Conservation (phyloP, 306 rosid species). For the Alnus glutinosa region DNA sequence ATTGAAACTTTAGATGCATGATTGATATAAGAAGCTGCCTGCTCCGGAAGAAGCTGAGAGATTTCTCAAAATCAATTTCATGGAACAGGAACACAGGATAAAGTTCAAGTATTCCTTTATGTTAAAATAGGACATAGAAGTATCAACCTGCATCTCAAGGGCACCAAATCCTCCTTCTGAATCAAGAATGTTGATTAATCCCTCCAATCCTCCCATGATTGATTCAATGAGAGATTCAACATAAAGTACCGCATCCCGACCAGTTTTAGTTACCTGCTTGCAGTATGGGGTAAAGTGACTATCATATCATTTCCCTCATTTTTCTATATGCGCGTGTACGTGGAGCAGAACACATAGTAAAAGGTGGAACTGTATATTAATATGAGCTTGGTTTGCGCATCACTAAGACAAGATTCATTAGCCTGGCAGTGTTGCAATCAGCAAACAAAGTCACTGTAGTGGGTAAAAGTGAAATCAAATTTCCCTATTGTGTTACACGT, state of each 20-base stretch:
- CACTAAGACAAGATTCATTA: conserved; percentile 19
- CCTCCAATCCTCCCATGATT: conserved; percentile 98
- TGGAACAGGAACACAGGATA: conserved; percentile 20
- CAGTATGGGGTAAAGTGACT: conserved; percentile 31
- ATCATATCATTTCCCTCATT: conserved; percentile 21
- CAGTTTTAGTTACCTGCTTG: conserved; percentile 91
- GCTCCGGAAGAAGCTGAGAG: conserved; percentile 96
- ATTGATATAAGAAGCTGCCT: conserved; percentile 89
- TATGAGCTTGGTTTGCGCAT: conserved; percentile 12
- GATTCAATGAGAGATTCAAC: conserved; percentile 98
- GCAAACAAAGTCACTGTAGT: conserved; percentile 4
- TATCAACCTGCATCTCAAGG: conserved; percentile 81
- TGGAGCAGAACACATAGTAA: conserved; percentile 16
- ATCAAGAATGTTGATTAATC: conserved; percentile 91
- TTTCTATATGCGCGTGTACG: conserved; percentile 12
- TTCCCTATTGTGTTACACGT: not conserved
- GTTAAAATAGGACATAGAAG: conserved; percentile 20
- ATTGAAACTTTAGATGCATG: conserved; percentile 71
- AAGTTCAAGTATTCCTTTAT: conserved; percentile 7
- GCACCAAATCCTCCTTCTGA: conserved; percentile 99
- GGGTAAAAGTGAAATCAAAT: not conserved
- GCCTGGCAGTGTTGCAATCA: conserved; percentile 12
- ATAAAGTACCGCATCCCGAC: conserved; percentile 96
- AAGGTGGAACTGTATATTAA: conserved; percentile 24
- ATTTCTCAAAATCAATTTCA: conserved; percentile 39